Percentiles rank a stretch among this genome's conserved stretches.
Evolutionary conservation across 2,329 filamentous ascomycete species (phyloP).

Genomic region (Penicillium sp.): DNA sequence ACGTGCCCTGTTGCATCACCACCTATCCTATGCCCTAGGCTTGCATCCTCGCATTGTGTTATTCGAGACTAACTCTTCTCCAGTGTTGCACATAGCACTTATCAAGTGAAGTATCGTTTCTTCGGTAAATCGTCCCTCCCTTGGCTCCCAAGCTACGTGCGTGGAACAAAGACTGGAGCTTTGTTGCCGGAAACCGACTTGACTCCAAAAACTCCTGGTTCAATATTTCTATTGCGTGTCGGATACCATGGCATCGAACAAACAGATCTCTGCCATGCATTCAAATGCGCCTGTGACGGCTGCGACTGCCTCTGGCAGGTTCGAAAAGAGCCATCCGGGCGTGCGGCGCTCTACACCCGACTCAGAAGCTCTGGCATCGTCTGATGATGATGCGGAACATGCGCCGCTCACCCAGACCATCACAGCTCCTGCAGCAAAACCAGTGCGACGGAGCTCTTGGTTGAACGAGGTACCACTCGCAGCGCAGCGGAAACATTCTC

Average conservation of each 20-base stretch:
- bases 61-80: background rate
- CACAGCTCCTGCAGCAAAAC: slow-evolving; percentile 52
- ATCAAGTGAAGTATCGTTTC: slow-evolving; percentile 4
- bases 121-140: slow-evolving; percentile 8
- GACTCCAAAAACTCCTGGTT: too few relatives aligned
- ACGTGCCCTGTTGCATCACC: slow-evolving; percentile 10
- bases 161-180: slow-evolving; percentile 18
- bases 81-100: slow-evolving; percentile 17
- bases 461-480: slow-evolving; percentile 71
- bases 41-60: background rate
- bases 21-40: slow-evolving; percentile 1
- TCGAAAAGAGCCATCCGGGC: slow-evolving; percentile 65
- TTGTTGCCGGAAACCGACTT: slow-evolving; percentile 10
- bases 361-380: slow-evolving; percentile 87
- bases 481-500: slow-evolving; percentile 67
- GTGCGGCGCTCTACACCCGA: slow-evolving; percentile 82
- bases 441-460: slow-evolving; percentile 72
- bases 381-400: slow-evolving; percentile 81
- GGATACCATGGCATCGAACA: slow-evolving; percentile 24
- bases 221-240: too few relatives aligned
- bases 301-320: slow-evolving; percentile 58
- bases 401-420: slow-evolving; percentile 48
- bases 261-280: slow-evolving; percentile 26
- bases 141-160: slow-evolving; percentile 2
- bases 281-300: slow-evolving; percentile 43